These are phyloP conservation scores for Blastomyces parvus DNA, from an alignment of 2,329 filamentous ascomycete genomes.

Conservation along the genomic window DNA sequence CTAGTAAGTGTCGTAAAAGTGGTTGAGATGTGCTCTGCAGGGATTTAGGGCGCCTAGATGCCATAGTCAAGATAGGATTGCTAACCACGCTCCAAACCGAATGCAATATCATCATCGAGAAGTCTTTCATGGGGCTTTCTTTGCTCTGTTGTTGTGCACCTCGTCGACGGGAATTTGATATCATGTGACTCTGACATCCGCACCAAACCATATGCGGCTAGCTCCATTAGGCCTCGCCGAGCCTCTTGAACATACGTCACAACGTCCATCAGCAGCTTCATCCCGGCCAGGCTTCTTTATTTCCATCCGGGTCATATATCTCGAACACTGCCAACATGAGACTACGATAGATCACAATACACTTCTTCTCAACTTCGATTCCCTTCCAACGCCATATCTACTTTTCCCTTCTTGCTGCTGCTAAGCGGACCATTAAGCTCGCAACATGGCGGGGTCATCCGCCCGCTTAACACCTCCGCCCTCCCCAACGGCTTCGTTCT, in stretches of 20 bases:
- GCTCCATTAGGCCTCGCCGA: not conserved
- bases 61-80: not conserved
- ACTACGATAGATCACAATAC: not conserved
- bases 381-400: too few species aligned
- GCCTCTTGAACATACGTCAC: not conserved
- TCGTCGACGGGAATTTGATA: not conserved
- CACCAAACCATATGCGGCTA: not conserved
- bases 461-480: conserved; percentile 37
- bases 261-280: not conserved
- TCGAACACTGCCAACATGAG: not conserved
- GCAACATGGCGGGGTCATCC: conserved; percentile 25
- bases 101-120: not conserved
- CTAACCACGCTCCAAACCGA: not conserved
- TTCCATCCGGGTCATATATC: not conserved
- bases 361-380: not conserved
- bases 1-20: not conserved
- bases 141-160: too few species aligned
- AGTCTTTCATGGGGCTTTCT: not conserved
- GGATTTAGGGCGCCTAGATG: too few species aligned
- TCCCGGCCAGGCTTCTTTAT: not conserved
- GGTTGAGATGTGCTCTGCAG: not conserved
- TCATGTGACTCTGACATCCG: not conserved
- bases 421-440: not conserved
- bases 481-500: conserved; percentile 81
- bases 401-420: not conserved